Evolutionary conservation across 805 yeast species (phyloP).

Genomic region (Zygosaccharomyces pseudorouxii): DNA sequence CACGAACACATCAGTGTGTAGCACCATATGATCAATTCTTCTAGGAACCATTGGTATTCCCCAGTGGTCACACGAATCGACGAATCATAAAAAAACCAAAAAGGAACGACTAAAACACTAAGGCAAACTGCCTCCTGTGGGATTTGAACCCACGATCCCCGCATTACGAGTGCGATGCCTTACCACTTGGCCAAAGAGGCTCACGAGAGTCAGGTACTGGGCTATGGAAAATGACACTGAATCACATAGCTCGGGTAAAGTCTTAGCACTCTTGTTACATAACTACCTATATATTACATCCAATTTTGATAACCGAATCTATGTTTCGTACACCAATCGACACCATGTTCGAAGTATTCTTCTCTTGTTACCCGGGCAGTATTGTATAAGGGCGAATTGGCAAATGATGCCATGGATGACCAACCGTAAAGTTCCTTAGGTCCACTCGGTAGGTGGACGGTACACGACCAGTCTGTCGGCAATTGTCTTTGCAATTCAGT

Average conservation of each 20-base stretch:
- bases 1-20: no score
- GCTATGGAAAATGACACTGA: no score
- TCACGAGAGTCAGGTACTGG: not conserved
- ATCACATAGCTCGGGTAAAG: no score
- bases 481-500: slow-evolving; percentile 61
- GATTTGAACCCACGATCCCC: slow-evolving; percentile 55
- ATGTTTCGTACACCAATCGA: slow-evolving; percentile 40
- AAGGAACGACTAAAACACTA: not conserved
- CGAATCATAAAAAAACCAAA: not conserved
- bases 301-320: slow-evolving; percentile 42
- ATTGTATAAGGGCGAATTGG: slow-evolving; percentile 37
- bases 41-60: not conserved
- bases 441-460: slow-evolving; percentile 35
- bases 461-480: slow-evolving; percentile 67
- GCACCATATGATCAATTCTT: no score
- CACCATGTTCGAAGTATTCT: slow-evolving; percentile 85
- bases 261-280: no score
- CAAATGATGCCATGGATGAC: slow-evolving; percentile 51
- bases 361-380: slow-evolving; percentile 62
- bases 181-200: slow-evolving; percentile 54
- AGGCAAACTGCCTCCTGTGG: slow-evolving; percentile 44
- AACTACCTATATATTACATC: slow-evolving; percentile 15
- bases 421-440: slow-evolving; percentile 49
- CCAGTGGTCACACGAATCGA: not conserved
- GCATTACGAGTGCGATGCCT: slow-evolving; percentile 57